Percentiles rank a stretch among this genome's conserved stretches.
These are phyloP conservation scores for Triticum timopheevii DNA, from an alignment of 176 grass and related monocot species.

Conservation along the genomic window DNA sequence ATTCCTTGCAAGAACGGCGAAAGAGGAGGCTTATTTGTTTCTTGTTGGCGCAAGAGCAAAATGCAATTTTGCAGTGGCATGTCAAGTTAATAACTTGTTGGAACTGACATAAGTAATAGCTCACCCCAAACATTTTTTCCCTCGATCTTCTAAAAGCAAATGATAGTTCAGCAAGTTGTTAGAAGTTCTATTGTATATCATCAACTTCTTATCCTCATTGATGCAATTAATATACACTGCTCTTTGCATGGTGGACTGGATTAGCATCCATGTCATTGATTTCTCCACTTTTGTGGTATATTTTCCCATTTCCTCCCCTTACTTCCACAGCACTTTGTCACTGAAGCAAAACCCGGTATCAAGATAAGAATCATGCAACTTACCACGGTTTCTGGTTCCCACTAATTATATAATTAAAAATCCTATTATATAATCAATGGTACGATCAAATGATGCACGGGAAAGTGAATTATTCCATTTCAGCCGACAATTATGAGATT, in stretches of 20 bases:
- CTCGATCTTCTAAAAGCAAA: background rate
- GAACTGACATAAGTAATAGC: too few species aligned
- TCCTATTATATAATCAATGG: background rate
- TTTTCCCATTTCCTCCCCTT: background rate
- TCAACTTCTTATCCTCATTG: background rate
- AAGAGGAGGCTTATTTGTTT: too few species aligned
- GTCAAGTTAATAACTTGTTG: too few species aligned
- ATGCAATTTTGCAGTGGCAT: too few species aligned
- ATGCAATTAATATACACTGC: background rate
- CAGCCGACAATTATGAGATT: constrained; percentile 31
- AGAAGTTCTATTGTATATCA: background rate
- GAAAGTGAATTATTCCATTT: background rate
- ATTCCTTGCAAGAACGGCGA: too few species aligned
- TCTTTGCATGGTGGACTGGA: background rate
- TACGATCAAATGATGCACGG: background rate
- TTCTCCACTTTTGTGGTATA: background rate
- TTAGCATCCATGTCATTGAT: background rate
- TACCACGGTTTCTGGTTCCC: background rate
- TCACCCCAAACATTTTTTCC: background rate
- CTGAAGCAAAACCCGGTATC: constrained; percentile 13
- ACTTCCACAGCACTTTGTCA: background rate
- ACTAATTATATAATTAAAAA: background rate
- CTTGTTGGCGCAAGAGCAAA: too few species aligned
- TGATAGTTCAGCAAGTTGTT: background rate
- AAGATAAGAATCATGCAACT: constrained; percentile 22